These are phyloP conservation scores for Salvia splendens DNA, from an alignment of 257 asterid species.

Conservation along the genomic window DNA sequence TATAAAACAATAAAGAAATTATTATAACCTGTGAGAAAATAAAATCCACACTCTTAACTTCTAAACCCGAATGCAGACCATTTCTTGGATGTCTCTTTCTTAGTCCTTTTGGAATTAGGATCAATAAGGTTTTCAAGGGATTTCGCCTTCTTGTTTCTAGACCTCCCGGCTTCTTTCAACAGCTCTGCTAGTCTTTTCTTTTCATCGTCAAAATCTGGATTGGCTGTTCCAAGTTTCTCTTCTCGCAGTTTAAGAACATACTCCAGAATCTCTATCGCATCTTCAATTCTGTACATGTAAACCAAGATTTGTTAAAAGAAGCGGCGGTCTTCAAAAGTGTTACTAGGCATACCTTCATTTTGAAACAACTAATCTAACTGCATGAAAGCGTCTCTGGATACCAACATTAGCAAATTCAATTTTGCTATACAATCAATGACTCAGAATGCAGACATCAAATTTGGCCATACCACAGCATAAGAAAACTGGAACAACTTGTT, in stretches of 20 bases:
- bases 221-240: slow-evolving; percentile 97
- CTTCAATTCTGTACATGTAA: slow-evolving; percentile 68
- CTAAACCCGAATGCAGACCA: slow-evolving; percentile 97
- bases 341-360: background rate
- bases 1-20: slow-evolving; percentile 35
- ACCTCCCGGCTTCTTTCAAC: slow-evolving; percentile 94
- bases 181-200: slow-evolving; percentile 93
- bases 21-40: slow-evolving; percentile 12
- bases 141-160: slow-evolving; percentile 86
- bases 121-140: slow-evolving; percentile 93
- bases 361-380: background rate
- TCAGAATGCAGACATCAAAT: background rate
- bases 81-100: slow-evolving; percentile 84
- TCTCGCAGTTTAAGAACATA: slow-evolving; percentile 91
- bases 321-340: background rate
- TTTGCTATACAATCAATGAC: too few relatives aligned
- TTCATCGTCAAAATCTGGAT: slow-evolving; percentile 96
- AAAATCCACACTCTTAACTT: slow-evolving; percentile 49
- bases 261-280: slow-evolving; percentile 94
- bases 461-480: background rate
- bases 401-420: background rate
- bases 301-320: slow-evolving; percentile 1
- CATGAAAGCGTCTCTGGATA: slow-evolving; percentile 23
- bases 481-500: background rate
- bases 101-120: slow-evolving; percentile 71